phyloP scores from a whole-genome alignment of 345 rosid species.

The Clarkia xantiana region DNA sequence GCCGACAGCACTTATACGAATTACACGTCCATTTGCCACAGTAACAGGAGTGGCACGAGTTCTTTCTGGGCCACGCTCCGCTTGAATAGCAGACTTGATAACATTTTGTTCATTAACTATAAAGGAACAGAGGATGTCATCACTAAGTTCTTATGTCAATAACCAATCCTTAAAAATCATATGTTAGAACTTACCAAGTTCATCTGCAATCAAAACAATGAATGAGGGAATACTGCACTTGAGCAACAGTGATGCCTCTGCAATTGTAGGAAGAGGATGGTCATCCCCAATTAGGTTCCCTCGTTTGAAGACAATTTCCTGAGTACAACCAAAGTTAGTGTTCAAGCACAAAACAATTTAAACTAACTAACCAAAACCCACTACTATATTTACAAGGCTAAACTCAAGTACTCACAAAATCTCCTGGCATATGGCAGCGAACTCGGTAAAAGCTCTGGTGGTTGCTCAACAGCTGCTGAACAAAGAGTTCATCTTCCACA shows the following conservation, averaged over 20 bases:
- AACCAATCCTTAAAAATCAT: too few relatives aligned
- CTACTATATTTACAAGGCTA: neutral
- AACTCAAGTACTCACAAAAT: conserved; percentile 42
- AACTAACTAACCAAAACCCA: neutral
- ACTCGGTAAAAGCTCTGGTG: conserved; percentile 37
- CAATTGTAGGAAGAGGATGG: conserved; percentile 68
- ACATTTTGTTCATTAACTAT: conserved; percentile 58
- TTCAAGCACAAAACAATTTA: neutral
- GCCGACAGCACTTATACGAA: conserved; percentile 73
- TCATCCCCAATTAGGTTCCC: conserved; percentile 69
- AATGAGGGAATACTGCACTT: conserved; percentile 64
- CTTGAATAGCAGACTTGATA: conserved; percentile 42
- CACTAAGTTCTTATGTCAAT: too few relatives aligned
- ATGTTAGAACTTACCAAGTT: conserved; percentile 46
- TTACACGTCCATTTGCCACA: conserved; percentile 77
- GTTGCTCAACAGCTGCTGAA: conserved; percentile 28
- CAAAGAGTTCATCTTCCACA: conserved; percentile 27
- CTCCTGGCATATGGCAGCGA: conserved; percentile 46
- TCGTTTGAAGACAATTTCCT: conserved; percentile 63
- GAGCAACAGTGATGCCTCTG: conserved; percentile 41
- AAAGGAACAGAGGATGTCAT: neutral
- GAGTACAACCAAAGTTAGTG: conserved; percentile 11
- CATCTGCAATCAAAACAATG: conserved; percentile 63
- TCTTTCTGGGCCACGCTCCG: conserved; percentile 37
- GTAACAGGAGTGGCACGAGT: conserved; percentile 50